Evolutionary conservation across 768 basidiomycete species (phyloP).

Genomic region (Trametopsis cervina): DNA sequence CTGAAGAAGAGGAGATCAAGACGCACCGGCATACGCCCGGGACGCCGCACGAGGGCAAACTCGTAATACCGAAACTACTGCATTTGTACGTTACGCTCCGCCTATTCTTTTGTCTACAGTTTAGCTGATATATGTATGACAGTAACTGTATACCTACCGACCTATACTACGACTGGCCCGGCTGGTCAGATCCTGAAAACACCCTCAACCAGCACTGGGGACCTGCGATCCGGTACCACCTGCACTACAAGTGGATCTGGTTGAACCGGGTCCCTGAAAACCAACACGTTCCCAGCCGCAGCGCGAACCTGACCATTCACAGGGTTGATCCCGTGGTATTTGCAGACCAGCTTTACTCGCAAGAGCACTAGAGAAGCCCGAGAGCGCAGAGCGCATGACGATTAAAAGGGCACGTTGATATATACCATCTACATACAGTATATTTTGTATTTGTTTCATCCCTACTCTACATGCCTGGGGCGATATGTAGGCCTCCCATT

Average conservation of each 20-base stretch:
- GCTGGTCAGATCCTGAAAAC: constrained; percentile 38
- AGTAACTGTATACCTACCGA: constrained; percentile 34
- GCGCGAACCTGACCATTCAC: constrained; percentile 24
- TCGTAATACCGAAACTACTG: constrained; percentile 38
- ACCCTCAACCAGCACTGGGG: constrained; percentile 36
- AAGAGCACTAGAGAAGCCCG: background rate
- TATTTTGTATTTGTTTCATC: too few species aligned
- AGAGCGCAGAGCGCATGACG: too few species aligned
- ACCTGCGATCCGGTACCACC: constrained; percentile 37
- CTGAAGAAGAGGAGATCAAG: constrained; percentile 29
- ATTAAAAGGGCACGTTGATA: too few species aligned
- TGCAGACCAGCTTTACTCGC: constrained; percentile 25
- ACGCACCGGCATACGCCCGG: constrained; percentile 27
- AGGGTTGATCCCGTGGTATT: constrained; percentile 31
- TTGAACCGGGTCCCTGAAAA: constrained; percentile 26
- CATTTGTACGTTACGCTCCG: constrained; percentile 36
- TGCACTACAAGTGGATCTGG: constrained; percentile 47
- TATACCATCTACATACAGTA: too few species aligned
- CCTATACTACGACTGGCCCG: constrained; percentile 37
- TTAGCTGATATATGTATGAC: background rate
- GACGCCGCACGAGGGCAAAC: constrained; percentile 37
- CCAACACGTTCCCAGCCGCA: background rate
- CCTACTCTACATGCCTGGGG: too few species aligned
- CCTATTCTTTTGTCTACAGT: constrained; percentile 13
- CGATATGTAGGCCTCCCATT: too few species aligned